Evolutionary conservation across 1,139 yeast species (phyloP), one percentile per base, ranked within the genome.

Genomic region (Candida smagusa): DNA sequence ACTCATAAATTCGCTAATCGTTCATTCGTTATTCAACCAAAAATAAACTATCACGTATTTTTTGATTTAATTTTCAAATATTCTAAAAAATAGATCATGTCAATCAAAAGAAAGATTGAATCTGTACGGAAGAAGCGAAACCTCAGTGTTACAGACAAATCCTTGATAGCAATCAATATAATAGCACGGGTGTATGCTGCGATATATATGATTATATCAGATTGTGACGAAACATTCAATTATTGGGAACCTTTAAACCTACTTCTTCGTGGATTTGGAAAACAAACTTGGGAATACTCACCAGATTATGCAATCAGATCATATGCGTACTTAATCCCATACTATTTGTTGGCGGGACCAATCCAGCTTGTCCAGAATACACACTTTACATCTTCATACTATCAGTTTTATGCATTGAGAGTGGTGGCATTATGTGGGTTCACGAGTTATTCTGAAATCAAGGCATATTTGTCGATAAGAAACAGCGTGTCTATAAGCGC

Each of bases 261-360:
- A 38, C 52, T 90, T 28, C 63, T 84, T 3, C 75, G 96, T 47
- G 84, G 84, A 2, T 88, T 86, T 58, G 98, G 97, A 2, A 85
- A 88, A 49, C 89, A 89, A 59, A 90, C 97, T 0, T 90, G 97
- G 97, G 97, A 90, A 54, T 90, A 90, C 58, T 87, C 96, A 1
- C 97, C 97, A 0, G 86, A 75, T 39, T 88, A 77, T 54, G 89
- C 96, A 12, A 88, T 90, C 37, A 66, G 97, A 46, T 86, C 96
- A 6, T 90, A 95, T 79, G 74, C 85, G 0, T 89, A 84, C 50
- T 56, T 84, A 30, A 37, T 79, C 3, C 89, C 87, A 0, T 77
- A 73, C 46, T 61, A 67, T 12, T 11, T 72, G 3, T 39, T 71
- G 6, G 59, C 63, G 7, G 58, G 48, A 31, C 81, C 82, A 0